Evolutionary conservation across 345 rosid genomes (phyloP).

Genomic region (Alliaria petiolata): DNA sequence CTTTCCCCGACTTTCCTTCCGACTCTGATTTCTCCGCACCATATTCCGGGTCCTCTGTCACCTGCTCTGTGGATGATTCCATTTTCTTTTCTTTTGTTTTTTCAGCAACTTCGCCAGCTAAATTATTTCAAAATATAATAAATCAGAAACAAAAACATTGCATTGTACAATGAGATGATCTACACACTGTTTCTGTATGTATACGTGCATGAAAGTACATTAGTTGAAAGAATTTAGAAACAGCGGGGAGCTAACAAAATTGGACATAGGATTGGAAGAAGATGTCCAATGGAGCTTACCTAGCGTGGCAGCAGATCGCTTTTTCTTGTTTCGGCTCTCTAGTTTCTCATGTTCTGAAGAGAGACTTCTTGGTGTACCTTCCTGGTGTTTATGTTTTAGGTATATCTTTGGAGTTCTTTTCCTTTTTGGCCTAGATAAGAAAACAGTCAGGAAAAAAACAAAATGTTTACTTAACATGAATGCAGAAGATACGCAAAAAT

Average conservation of each 20-base stretch:
- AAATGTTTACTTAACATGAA: too few species aligned
- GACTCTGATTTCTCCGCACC: conserved; percentile 45
- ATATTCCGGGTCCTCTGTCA: conserved; percentile 32
- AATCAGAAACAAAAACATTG: background rate
- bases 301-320: conserved; percentile 31
- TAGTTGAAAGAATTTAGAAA: too few species aligned
- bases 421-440: conserved; percentile 52
- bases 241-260: too few species aligned
- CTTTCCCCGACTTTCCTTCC: conserved; percentile 34
- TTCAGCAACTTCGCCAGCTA: conserved; percentile 37
- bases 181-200: background rate
- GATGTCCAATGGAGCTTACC: too few species aligned
- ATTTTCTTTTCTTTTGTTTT: conserved; percentile 40
- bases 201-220: background rate
- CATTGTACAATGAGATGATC: background rate
- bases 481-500: background rate
- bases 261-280: too few species aligned
- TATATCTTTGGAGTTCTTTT: conserved; percentile 86
- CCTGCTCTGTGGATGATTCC: conserved; percentile 37
- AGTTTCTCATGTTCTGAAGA: conserved; percentile 40
- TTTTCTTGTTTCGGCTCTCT: conserved; percentile 47
- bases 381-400: conserved; percentile 29
- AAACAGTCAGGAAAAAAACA: background rate
- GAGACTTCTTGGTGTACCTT: conserved; percentile 34
- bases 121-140: conserved; percentile 34